phyloP scores from a whole-genome alignment of 139 green algal species.

The Picochlorum sp. region DNA sequence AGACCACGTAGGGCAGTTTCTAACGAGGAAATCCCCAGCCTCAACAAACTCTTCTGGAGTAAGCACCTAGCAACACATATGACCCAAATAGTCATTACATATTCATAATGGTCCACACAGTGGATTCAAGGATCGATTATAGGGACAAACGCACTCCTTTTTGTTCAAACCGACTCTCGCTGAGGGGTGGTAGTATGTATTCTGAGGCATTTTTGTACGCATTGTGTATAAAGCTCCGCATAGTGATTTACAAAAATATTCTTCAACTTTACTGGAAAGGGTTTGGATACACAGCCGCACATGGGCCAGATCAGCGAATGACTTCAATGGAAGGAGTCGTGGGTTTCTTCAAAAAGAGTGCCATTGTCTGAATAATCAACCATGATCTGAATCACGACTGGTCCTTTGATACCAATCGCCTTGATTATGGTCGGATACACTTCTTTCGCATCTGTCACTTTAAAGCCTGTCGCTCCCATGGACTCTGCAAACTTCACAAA shows the following conservation, averaged over 20 bases:
- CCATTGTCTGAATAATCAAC: conserved; percentile 14
- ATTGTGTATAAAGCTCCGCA: conserved; percentile 3
- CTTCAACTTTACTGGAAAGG: background rate
- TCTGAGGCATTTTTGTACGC: conserved; percentile 39
- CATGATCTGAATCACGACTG: conserved; percentile 9
- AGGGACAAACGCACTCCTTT: conserved; percentile 33
- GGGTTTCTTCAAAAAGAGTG: conserved; percentile 11
- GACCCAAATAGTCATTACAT: background rate
- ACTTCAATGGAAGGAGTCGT: conserved; percentile 9
- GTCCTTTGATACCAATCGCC: conserved; percentile 3
- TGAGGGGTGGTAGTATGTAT: conserved; percentile 21
- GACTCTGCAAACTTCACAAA: conserved; percentile 15
- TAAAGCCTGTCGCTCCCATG: conserved; percentile 8
- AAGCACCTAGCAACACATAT: conserved; percentile 50
- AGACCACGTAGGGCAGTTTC: conserved; percentile 72
- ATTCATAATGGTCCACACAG: background rate
- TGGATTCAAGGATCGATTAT: background rate
- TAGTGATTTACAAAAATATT: background rate
- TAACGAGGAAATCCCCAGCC: conserved; percentile 74
- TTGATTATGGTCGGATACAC: background rate
- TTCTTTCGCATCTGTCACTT: background rate
- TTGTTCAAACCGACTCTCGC: conserved; percentile 34
- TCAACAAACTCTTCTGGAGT: conserved; percentile 79
- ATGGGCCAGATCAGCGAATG: background rate
- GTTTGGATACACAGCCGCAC: too few relatives aligned